Percentiles rank a stretch among this genome's conserved stretches.
phyloP scores from a whole-genome alignment of 352 stramenopile genomes.

The Phytophthora pini region DNA sequence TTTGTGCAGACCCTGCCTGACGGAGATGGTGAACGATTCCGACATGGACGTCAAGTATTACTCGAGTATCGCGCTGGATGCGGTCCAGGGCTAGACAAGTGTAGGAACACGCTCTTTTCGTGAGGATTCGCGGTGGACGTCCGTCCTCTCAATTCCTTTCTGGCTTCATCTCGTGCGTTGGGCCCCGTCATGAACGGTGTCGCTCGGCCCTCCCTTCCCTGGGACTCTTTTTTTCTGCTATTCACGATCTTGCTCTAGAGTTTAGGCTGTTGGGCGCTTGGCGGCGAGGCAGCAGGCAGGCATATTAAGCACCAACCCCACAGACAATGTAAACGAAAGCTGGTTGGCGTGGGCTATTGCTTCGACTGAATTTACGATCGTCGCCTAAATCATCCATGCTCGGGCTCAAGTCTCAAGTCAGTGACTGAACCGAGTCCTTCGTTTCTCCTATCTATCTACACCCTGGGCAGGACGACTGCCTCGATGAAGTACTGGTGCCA shows the following conservation, averaged over 20 bases:
- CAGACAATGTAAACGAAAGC: slow-evolving; percentile 37
- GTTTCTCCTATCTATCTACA: slow-evolving; percentile 33
- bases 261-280: slow-evolving; percentile 33
- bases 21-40: slow-evolving; percentile 77
- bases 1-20: slow-evolving; percentile 67
- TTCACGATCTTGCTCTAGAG: slow-evolving; percentile 36
- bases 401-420: too few relatives aligned
- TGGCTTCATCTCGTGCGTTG: slow-evolving; percentile 29
- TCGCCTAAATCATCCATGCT: too few relatives aligned
- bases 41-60: slow-evolving; percentile 91
- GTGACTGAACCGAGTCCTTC: too few relatives aligned
- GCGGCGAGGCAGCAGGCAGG: slow-evolving; percentile 20
- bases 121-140: slow-evolving; percentile 27
- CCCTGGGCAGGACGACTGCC: slow-evolving; percentile 56
- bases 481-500: slow-evolving; percentile 97
- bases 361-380: not conserved
- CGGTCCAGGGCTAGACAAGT: slow-evolving; percentile 65
- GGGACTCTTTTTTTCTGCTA: slow-evolving; percentile 24
- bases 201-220: slow-evolving; percentile 3
- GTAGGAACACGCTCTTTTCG: slow-evolving; percentile 37
- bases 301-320: slow-evolving; percentile 19
- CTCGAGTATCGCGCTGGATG: slow-evolving; percentile 81
- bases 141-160: slow-evolving; percentile 36
- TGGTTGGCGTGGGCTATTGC: slow-evolving; percentile 17
- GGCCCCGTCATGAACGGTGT: slow-evolving; percentile 9